Evolutionary conservation across 1,284 basidiomycete genomes (phyloP), one percentile per base, ranked within the genome.

Genomic region (Leccinum colubrinum): DNA sequence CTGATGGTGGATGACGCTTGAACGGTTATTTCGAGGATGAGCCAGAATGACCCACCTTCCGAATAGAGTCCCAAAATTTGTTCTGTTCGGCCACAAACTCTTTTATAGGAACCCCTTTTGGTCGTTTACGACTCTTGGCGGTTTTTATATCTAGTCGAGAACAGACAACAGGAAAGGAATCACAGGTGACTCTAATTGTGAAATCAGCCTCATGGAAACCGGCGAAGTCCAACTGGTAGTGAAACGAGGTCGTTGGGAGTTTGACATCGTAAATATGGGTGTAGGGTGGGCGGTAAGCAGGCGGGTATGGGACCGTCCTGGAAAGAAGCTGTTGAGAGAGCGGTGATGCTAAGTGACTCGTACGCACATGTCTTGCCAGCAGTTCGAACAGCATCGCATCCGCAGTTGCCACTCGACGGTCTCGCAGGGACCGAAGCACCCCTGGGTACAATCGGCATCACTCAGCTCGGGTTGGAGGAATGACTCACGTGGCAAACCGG

Each of bases 341-440:
- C 11, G 1, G 15, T 7, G 12, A n/a, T 3, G 3, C 2, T 51
- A 27, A 1, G 8, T 8, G 20, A 15, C 37, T 17, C 6, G 25
- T 33, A 59, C 65, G 9, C n/a, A 67, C 67, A 69, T 55, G 20
- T 57, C 39, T 30, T 59, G 66, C 20, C 77, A 61, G 55, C 79
- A 80, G 12, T 65, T 64, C 11, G 62, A 56, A 61, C 79, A 80
- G 41, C 73, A 77, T 57, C 78, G 69, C 33, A 79, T 68, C 8
- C 77, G 75, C 57, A 77, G 75, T 5, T 66, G 61, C 79, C 79
- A 80, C 48, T 72, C 69, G 4, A 79, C 60, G 35, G 73, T 68
- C 39, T 70, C 66, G n/a, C 69, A 68, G 1, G 65, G 62, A 30
- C 64, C 59, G 12, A 69, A 60, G 64, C 79, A 80, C 30, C 74